phyloP scores from a whole-genome alignment of 2,329 filamentous ascomycete species.

The Sporothrix humicola region DNA sequence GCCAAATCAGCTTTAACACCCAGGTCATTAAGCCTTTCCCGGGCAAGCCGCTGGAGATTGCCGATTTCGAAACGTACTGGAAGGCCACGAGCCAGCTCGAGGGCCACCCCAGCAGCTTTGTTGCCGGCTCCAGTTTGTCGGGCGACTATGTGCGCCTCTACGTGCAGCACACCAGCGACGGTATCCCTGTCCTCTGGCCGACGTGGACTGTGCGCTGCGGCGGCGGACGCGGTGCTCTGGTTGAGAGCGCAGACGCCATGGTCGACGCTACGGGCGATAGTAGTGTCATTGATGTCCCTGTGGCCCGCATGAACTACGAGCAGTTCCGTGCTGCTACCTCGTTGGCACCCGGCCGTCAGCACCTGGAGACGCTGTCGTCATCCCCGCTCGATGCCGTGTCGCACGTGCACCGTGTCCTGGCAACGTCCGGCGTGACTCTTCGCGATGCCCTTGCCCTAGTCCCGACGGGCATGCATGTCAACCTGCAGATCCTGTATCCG shows the following conservation, averaged over 20 bases:
- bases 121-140: constrained; percentile 92
- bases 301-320: constrained; percentile 76
- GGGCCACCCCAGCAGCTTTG: constrained; percentile 80
- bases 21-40: constrained; percentile 97
- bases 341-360: constrained; percentile 50
- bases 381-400: constrained; percentile 63
- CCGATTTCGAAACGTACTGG: constrained; percentile 99
- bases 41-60: constrained; percentile 91
- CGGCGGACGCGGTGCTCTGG: constrained; percentile 46
- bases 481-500: constrained; percentile 91
- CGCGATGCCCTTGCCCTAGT: constrained; percentile 76
- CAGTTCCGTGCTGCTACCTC: constrained; percentile 68
- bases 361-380: constrained; percentile 51
- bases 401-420: constrained; percentile 73
- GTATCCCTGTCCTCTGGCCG: constrained; percentile 85
- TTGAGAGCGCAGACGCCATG: neutral
- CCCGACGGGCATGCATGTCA: constrained; percentile 81
- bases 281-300: constrained; percentile 70
- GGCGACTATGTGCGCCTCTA: constrained; percentile 94
- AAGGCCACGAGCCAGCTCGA: constrained; percentile 95
- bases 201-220: constrained; percentile 78
- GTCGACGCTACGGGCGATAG: constrained; percentile 6
- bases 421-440: constrained; percentile 78
- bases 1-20: constrained; percentile 90
- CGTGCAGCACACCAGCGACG: constrained; percentile 89